Evolutionary conservation across 2,329 filamentous ascomycete genomes (phyloP).

Genomic region (Pseudogymnoascus sp.): DNA sequence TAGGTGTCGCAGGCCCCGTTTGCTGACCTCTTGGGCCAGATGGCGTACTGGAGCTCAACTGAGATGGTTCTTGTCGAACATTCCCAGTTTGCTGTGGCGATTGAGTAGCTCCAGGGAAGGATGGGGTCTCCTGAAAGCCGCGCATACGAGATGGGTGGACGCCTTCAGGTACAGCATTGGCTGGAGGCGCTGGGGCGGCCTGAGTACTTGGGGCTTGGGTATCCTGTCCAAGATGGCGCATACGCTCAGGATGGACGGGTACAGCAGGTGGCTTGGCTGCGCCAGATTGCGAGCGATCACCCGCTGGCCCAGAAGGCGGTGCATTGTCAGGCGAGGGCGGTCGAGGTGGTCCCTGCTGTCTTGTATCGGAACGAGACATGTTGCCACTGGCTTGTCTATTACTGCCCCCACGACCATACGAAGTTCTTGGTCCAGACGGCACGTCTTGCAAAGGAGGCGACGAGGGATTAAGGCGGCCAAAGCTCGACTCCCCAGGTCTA

Average conservation of each 20-base stretch:
- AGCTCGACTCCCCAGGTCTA: constrained; percentile 50
- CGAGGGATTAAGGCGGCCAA: constrained; percentile 50
- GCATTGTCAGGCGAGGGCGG: constrained; percentile 26
- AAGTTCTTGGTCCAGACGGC: constrained; percentile 48
- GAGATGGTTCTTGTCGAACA: constrained; percentile 15
- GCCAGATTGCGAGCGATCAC: constrained; percentile 16
- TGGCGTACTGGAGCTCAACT: constrained; percentile 22
- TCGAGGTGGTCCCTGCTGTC: constrained; percentile 15
- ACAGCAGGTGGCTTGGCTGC: constrained; percentile 21
- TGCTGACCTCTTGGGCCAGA: constrained; percentile 25
- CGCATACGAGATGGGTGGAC: constrained; percentile 25
- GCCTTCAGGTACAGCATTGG: constrained; percentile 19
- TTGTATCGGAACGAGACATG: constrained; percentile 32
- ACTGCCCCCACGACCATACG: constrained; percentile 36
- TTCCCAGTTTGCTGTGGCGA: constrained; percentile 11
- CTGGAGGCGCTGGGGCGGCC: constrained; percentile 23
- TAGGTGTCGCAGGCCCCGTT: constrained; percentile 20
- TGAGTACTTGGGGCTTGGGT: constrained; percentile 27
- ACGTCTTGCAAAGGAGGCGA: constrained; percentile 35
- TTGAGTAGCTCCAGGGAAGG: constrained; percentile 23
- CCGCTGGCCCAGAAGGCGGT: constrained; percentile 28
- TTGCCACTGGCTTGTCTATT: constrained; percentile 29
- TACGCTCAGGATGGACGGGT: constrained; percentile 42
- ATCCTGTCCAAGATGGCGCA: constrained; percentile 36
- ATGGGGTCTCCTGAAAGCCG: constrained; percentile 20